Evolutionary conservation across 768 basidiomycete genomes (phyloP), one percentile per base, ranked within the genome.

Genomic region (Coprinopsis cinerea): DNA sequence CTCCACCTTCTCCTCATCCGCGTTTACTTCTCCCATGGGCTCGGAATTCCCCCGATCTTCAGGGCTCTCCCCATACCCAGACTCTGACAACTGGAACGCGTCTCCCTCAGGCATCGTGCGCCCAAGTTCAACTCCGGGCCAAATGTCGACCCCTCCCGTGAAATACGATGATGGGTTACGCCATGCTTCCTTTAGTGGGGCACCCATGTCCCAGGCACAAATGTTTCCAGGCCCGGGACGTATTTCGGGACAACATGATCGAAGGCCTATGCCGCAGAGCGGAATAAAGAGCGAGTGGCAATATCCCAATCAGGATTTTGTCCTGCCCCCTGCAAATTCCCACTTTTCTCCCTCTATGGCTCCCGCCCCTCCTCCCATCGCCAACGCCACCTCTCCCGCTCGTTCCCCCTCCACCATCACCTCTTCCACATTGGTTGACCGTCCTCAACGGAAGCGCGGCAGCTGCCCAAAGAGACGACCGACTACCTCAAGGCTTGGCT

Each of bases 401-500:
- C 81, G 78, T 42, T 76, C 82, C 1, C 77, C 82, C 2, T 76
- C 74, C 55, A 52, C 73, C 27, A 61, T 77, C 22, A 67, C 79
- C 9, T 66, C 71, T 24, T 80, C 83, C 7, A 72, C 78, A 23
- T 80, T 85, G 49, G 81, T 83, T 55, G 86, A 88, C 56, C 83
- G 86, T 17, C 86, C 86, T 13, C 81, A 79, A 40, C 83, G 88
- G 56, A 89, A 90, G 61, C 80, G 89, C 50, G 88, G 89, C 51
- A 92, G 68, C 78, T 92, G 9, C 89, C 89, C 37, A 92, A 92
- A 71, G 88, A 89, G 68, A 89, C 89, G 30, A 92, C 89, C 26
- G 89, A 92, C 67, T 89, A 81, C 60, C 78, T 92, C 66, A 90
- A 91, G 60, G 82, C 88, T 6, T 92, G 90, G 90, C 72, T 92